Conservation (phyloP, 2,329 filamentous ascomycete genomes). For the Claviceps paspali region DNA sequence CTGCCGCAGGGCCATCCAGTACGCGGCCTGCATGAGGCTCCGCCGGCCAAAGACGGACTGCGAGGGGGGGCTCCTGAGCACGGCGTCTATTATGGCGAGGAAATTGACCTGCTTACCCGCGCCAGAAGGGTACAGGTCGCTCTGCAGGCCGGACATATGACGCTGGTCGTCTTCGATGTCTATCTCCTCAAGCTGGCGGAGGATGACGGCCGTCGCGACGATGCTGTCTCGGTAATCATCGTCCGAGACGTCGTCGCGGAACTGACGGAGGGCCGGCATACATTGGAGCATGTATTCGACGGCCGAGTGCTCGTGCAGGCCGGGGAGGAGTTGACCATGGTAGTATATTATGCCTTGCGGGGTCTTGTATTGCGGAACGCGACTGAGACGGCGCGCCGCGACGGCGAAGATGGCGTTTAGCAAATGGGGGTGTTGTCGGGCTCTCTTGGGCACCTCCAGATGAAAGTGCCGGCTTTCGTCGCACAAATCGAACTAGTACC, state of each 20-base stretch:
- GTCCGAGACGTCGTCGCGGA: slow-evolving; percentile 20
- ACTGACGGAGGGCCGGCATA: slow-evolving; percentile 23
- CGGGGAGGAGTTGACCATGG: slow-evolving; percentile 21
- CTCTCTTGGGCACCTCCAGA: slow-evolving; percentile 20
- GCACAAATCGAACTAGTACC: slow-evolving; percentile 24
- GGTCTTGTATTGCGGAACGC: slow-evolving; percentile 23
- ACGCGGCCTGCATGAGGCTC: slow-evolving; percentile 23
- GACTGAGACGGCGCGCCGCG: slow-evolving; percentile 23
- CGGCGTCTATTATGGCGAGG: slow-evolving; percentile 24
- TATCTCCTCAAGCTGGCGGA: slow-evolving; percentile 26
- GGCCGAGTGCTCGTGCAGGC: slow-evolving; percentile 21
- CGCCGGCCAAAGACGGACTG: slow-evolving; percentile 20
- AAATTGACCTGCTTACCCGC: slow-evolving; percentile 19
- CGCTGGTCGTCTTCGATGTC: slow-evolving; percentile 20
- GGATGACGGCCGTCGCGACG: slow-evolving; percentile 24
- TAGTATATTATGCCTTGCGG: slow-evolving; percentile 20
- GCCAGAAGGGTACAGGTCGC: not conserved
- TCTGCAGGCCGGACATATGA: not conserved
- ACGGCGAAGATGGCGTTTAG: slow-evolving; percentile 26
- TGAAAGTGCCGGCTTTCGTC: slow-evolving; percentile 26
- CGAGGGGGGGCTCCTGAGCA: slow-evolving; percentile 21
- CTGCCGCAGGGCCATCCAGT: slow-evolving; percentile 26
- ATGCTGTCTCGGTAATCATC: slow-evolving; percentile 25
- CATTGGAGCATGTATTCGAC: slow-evolving; percentile 26
- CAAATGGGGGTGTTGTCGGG: slow-evolving; percentile 20